Evolutionary conservation across 495 filamentous ascomycete genomes (phyloP).

Genomic region (Margaritispora aquatica): DNA sequence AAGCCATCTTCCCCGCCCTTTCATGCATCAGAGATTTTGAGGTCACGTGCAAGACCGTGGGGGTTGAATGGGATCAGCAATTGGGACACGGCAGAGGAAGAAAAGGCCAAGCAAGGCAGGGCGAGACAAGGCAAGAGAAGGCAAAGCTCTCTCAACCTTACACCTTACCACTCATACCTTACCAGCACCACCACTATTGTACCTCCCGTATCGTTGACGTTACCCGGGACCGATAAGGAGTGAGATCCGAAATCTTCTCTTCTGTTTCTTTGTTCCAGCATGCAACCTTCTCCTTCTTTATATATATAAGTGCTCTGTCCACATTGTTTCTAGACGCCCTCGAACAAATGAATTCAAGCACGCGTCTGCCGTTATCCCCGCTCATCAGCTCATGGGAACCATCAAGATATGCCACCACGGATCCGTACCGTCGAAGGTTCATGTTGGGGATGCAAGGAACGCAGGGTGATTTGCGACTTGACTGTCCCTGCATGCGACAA

Average conservation of each 20-base stretch:
- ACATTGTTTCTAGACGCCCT: background rate
- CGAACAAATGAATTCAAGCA: background rate
- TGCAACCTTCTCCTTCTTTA: background rate
- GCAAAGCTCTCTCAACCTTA: no score
- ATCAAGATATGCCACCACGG: slow-evolving; percentile 22
- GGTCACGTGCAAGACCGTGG: background rate
- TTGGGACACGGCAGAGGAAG: background rate
- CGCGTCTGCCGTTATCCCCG: background rate
- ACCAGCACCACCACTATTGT: no score
- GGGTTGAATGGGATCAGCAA: background rate
- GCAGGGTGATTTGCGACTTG: slow-evolving; percentile 33
- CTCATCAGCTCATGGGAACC: slow-evolving; percentile 15
- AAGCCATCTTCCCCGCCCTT: background rate
- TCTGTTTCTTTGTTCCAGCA: background rate
- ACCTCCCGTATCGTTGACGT: background rate
- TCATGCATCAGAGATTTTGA: background rate
- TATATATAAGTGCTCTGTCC: background rate
- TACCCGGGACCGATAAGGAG: background rate
- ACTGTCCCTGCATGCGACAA: slow-evolving; percentile 26
- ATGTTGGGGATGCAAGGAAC: slow-evolving; percentile 35
- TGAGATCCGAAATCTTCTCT: no score
- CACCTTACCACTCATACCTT: no score
- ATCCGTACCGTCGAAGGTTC: slow-evolving; percentile 33
- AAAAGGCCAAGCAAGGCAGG: no score
- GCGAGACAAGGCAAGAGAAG: no score